Percentiles rank a stretch among this genome's conserved stretches.
Evolutionary conservation across 257 asterid species (phyloP).

Genomic region (Leonotis leonurus): DNA sequence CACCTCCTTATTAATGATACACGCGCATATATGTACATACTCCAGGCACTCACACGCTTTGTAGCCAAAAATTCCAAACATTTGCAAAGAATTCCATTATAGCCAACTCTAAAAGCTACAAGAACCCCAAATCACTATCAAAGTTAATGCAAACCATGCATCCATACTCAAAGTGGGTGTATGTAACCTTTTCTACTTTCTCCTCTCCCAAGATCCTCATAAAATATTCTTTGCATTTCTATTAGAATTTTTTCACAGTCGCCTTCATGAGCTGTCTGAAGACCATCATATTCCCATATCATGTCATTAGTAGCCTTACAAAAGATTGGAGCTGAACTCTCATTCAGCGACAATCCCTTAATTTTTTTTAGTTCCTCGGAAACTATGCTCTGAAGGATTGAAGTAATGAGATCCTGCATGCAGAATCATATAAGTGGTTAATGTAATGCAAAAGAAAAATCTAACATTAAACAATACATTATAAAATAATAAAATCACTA

Average conservation of each 20-base stretch:
- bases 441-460: slow-evolving; percentile 4
- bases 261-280: slow-evolving; percentile 56
- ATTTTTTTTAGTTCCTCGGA: slow-evolving; percentile 69
- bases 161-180: not conserved
- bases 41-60: not conserved
- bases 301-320: slow-evolving; percentile 40
- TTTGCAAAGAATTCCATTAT: not conserved
- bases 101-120: not conserved
- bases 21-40: too few relatives aligned
- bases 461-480: not conserved
- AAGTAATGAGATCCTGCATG: slow-evolving; percentile 51
- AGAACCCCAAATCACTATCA: not conserved
- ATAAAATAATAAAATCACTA: not conserved
- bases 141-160: not conserved
- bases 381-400: slow-evolving; percentile 65
- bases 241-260: slow-evolving; percentile 79
- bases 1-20: not conserved
- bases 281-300: slow-evolving; percentile 90
- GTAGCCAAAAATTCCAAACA: not conserved
- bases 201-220: slow-evolving; percentile 62
- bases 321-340: slow-evolving; percentile 15
- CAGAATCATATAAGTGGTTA: slow-evolving; percentile 9
- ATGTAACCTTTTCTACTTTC: slow-evolving; percentile 39
- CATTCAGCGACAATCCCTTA: slow-evolving; percentile 35
- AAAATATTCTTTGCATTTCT: slow-evolving; percentile 86